Percentiles rank a stretch among this genome's conserved stretches.
These are phyloP conservation scores for Citrullus colocynthis DNA, from an alignment of 306 rosid genomes.

Conservation along the genomic window DNA sequence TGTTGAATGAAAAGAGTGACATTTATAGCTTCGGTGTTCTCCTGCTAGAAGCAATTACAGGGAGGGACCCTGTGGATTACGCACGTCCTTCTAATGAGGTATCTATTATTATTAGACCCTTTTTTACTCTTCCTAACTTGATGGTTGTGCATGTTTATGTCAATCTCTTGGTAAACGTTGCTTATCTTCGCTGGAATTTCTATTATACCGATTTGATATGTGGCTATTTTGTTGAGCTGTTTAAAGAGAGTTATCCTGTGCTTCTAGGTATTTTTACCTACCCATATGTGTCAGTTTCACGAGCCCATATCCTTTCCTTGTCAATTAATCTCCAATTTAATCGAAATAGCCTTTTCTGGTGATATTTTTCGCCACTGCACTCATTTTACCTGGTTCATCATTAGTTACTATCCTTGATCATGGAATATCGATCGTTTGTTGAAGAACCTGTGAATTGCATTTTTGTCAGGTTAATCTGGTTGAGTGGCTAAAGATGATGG, in stretches of 20 bases:
- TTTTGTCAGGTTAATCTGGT: slow-evolving; percentile 76
- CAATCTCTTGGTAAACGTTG: not conserved
- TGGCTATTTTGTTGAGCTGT: not conserved
- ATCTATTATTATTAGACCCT: not conserved
- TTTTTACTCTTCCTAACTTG: not conserved
- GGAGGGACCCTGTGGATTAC: slow-evolving; percentile 94
- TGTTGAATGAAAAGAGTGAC: slow-evolving; percentile 93
- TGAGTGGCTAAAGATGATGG: slow-evolving; percentile 96
- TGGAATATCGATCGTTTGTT: not conserved
- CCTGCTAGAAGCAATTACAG: slow-evolving; percentile 75
- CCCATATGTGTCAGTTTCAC: not conserved
- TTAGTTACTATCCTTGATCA: too few species aligned
- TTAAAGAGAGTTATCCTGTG: not conserved
- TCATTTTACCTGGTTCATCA: not conserved
- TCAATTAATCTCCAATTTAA: not conserved
- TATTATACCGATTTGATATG: not conserved
- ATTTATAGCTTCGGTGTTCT: slow-evolving; percentile 94
- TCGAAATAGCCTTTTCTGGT: not conserved
- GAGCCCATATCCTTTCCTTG: not conserved
- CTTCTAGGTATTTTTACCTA: not conserved
- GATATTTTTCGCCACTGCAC: not conserved
- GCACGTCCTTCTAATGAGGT: slow-evolving; percentile 78
- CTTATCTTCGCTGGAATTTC: not conserved
- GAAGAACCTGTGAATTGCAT: not conserved
- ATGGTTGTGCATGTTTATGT: not conserved